Evolutionary conservation across 1,284 basidiomycete genomes (phyloP).

Genomic region (Apiotrichum akiyoshidainum): DNA sequence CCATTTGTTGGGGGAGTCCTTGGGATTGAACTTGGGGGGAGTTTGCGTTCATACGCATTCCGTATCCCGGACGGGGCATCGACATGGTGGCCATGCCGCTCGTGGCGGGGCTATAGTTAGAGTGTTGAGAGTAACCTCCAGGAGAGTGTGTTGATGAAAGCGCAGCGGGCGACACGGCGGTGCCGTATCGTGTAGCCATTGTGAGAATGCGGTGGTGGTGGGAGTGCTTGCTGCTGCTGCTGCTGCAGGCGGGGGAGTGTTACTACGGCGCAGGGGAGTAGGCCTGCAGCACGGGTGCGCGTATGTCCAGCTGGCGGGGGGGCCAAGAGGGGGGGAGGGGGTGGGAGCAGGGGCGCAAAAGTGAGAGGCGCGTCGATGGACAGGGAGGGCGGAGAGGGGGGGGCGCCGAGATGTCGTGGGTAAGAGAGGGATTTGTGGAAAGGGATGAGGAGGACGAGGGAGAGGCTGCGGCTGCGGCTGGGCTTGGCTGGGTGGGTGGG

Average conservation of each 20-base stretch:
- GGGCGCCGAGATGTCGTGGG: too few relatives aligned
- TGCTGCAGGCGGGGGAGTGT: neutral
- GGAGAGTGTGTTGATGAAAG: neutral
- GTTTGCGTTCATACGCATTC: neutral
- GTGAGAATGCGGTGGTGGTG: neutral
- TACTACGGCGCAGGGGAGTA: too few relatives aligned
- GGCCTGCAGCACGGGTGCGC: too few relatives aligned
- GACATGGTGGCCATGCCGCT: neutral
- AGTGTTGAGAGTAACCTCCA: neutral
- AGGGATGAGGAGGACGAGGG: too few relatives aligned
- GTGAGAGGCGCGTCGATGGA: too few relatives aligned
- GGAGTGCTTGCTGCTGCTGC: neutral
- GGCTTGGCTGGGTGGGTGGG: too few relatives aligned
- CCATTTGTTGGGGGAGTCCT: neutral
- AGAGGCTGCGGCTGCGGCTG: too few relatives aligned
- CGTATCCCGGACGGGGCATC: slow-evolving; percentile 1
- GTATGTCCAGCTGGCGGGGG: too few relatives aligned
- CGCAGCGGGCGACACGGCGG: neutral
- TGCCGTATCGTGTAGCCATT: slow-evolving; percentile 16
- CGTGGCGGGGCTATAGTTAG: neutral
- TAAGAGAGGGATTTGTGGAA: too few relatives aligned
- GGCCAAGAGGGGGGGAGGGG: too few relatives aligned
- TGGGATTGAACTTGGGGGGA: neutral
- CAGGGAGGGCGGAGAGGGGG: too few relatives aligned
- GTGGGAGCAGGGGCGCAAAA: too few relatives aligned